Evolutionary conservation across 805 yeast genomes (phyloP).

Genomic region (Jamesozyma jinghongensis): DNA sequence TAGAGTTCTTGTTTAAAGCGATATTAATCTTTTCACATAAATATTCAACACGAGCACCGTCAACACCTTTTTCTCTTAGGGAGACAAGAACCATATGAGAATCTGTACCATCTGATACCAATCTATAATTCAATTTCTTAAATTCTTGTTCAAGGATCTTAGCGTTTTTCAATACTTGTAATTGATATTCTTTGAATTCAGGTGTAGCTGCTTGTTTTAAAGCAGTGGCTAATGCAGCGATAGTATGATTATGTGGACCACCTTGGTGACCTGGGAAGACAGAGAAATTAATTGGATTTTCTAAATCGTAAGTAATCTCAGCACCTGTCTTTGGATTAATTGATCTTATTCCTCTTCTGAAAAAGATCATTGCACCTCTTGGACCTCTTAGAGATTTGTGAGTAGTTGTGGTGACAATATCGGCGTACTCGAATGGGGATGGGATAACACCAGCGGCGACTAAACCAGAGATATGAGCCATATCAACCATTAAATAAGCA

Average conservation of each 20-base stretch:
- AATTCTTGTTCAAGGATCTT: constrained; percentile 70
- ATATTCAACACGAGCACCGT: constrained; percentile 95
- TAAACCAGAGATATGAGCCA: constrained; percentile 98
- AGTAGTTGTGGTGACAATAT: constrained; percentile 96
- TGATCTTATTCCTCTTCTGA: constrained; percentile 89
- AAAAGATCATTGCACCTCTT: constrained; percentile 99
- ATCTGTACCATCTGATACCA: constrained; percentile 94
- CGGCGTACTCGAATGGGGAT: constrained; percentile 94
- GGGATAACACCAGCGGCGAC: constrained; percentile 93
- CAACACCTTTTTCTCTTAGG: constrained; percentile 81
- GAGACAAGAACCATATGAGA: constrained; percentile 92
- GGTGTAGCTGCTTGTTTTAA: constrained; percentile 88
- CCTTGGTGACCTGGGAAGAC: constrained; percentile 99
- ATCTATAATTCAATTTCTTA: constrained; percentile 59
- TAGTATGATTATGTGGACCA: constrained; percentile 99
- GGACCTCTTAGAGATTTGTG: constrained; percentile 99
- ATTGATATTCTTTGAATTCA: constrained; percentile 85
- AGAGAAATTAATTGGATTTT: constrained; percentile 90
- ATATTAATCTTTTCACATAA: constrained; percentile 90
- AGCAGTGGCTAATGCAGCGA: constrained; percentile 94
- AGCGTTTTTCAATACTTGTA: constrained; percentile 82
- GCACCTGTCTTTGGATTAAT: constrained; percentile 84
- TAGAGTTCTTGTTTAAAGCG: constrained; percentile 94
- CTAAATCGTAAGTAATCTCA: constrained; percentile 84
- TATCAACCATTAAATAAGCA: constrained; percentile 91